Conservation (phyloP, 208 protist genomes). For the Kentomonas sorsogonicus region DNA sequence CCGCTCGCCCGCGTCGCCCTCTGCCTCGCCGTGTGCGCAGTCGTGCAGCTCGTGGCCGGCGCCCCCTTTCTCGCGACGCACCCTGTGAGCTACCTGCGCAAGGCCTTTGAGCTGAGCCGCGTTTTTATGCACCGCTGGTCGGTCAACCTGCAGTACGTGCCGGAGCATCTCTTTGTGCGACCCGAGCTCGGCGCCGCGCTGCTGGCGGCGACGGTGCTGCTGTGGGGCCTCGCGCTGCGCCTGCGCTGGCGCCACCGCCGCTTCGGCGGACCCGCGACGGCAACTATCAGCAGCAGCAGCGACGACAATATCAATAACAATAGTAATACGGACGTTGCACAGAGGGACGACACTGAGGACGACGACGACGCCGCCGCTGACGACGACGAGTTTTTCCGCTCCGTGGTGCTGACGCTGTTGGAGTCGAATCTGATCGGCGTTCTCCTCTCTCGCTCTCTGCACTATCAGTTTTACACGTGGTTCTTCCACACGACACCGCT, state of each 20-base stretch:
- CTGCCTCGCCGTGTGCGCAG: constrained; percentile 41
- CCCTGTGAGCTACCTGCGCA: constrained; percentile 35
- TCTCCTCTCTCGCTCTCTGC: constrained; percentile 76
- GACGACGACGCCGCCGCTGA: constrained; percentile 10
- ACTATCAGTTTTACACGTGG: constrained; percentile 94
- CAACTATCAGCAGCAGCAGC: no score
- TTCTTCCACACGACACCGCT: constrained; percentile 88
- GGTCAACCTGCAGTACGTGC: constrained; percentile 77
- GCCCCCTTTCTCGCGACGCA: constrained; percentile 58
- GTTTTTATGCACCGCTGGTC: constrained; percentile 68
- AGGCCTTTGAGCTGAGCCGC: constrained; percentile 61
- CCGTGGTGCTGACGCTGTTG: constrained; percentile 74
- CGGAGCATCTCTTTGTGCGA: constrained; percentile 39
- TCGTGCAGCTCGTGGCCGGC: constrained; percentile 57
- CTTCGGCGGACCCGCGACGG: constrained; percentile 9
- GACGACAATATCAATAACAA: no score
- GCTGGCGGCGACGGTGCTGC: constrained; percentile 33
- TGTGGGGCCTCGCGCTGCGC: constrained; percentile 54
- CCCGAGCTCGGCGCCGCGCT: constrained; percentile 37
- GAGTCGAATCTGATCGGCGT: constrained; percentile 90
- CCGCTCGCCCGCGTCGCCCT: constrained; percentile 51
- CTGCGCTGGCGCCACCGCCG: constrained; percentile 37
- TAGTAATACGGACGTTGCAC: no score
- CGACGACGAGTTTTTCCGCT: constrained; percentile 10
- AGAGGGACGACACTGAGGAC: constrained; percentile 7